Evolutionary conservation across 1,284 basidiomycete species (phyloP), one percentile per base, ranked within the genome.

Genomic region (Fomitopsis pinicola): DNA sequence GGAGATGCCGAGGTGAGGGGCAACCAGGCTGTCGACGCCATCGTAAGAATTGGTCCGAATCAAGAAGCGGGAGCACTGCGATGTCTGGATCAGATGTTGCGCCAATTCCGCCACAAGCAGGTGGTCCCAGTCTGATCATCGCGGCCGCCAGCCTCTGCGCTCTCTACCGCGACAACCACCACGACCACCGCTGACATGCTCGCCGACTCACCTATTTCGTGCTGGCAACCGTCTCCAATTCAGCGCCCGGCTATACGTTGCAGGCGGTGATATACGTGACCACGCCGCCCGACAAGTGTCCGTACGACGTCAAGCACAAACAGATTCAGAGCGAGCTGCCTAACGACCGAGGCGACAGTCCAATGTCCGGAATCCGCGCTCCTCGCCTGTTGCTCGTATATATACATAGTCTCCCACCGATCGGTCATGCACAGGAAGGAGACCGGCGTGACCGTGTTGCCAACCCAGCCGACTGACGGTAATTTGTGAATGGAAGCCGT

Each of bases 11-110:
- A 71, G 53, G 57, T 55, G 64, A 72, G 66, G 54, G 72, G 69
- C 60, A 73, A 59, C 73, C 74, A 76, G 67, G 71, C 69, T 38
- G 75, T 63, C 65, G 73, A 73, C 59, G 75, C 75, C 75, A 77
- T 77, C 55, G 38, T 58, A 26, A 17, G 8, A 36, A 42, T 44
- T n/a, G 40, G 35, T 57, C 54, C 54, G 42, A 50, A 61, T 58
- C 44, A 54, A 44, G 30, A 61, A 56, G 30, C 44, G 38, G 38
- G 5, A n/a, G 38, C 33, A 30, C 35, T 42, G 52, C 33, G 52
- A 36, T 54, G 52, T 30, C 33, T 36, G 52, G 52, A 54, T 54
- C 46, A 54, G 38, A 50, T 38, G 35, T 54, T 26, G 42, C 17
- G 35, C 22, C 22, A 28, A 38, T 26, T 38, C 44, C 45, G 48